A percentile compares a stretch with the other conserved stretches of the same genome.
Evolutionary conservation across 352 stramenopile species (phyloP).

Genomic region (Aphanomyces stellatus): DNA sequence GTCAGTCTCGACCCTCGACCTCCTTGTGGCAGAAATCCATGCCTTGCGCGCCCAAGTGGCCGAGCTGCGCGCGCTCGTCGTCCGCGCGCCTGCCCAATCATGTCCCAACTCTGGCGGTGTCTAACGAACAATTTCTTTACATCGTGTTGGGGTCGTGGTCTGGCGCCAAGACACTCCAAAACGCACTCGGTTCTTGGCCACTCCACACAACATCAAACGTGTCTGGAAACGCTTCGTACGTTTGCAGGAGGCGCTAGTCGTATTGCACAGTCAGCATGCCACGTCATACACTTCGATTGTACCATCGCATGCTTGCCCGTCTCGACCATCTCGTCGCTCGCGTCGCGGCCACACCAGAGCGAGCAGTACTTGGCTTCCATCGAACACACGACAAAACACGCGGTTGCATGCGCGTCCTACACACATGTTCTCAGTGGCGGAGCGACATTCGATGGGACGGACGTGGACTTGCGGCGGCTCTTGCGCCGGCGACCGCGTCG

Average conservation of each 20-base stretch:
- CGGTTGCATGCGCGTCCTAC: slow-evolving; percentile 39
- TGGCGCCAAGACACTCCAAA: slow-evolving; percentile 50
- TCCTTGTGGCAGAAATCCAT: slow-evolving; percentile 1
- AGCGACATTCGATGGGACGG: not conserved
- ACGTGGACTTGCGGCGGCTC: slow-evolving; percentile 29
- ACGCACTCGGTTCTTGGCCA: slow-evolving; percentile 56
- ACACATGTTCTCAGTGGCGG: not conserved
- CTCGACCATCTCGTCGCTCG: slow-evolving; percentile 40
- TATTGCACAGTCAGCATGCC: not conserved
- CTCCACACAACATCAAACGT: slow-evolving; percentile 64
- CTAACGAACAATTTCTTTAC: not conserved
- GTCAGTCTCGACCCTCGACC: not conserved
- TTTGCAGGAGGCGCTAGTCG: slow-evolving; percentile 46
- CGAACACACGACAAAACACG: slow-evolving; percentile 63
- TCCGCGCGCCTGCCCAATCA: not conserved
- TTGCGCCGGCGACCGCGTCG: slow-evolving; percentile 6
- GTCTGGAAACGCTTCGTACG: slow-evolving; percentile 59
- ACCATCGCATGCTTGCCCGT: slow-evolving; percentile 46
- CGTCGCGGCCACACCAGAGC: slow-evolving; percentile 66
- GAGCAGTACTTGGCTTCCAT: slow-evolving; percentile 56
- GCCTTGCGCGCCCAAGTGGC: not conserved
- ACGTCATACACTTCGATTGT: not conserved
- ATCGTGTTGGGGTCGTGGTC: slow-evolving; percentile 4
- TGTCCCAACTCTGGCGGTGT: too few species aligned
- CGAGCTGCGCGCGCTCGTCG: not conserved